Base-by-base conservation (phyloP, 2,329 filamentous ascomycete genomes). In the Penicillium olsonii region DNA sequence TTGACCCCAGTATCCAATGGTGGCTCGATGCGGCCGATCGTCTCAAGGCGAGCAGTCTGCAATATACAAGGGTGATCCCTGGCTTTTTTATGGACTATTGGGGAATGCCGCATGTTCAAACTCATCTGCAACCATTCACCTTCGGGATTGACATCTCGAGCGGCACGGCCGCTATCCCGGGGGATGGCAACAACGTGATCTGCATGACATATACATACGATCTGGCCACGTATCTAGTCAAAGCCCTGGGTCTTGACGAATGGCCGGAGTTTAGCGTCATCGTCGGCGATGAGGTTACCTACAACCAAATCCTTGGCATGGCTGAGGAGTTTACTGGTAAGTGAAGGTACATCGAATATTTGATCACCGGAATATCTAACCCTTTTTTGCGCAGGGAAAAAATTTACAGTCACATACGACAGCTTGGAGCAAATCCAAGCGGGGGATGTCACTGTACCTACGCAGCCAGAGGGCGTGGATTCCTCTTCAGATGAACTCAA, bases 131-230 rank as follows among this genome's bases (percentile, higher is more conserved):
- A 2, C 71, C 69, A 2, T 65, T 68, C 41, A 63, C 70, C 0
- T 70, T 78, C 12, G 69, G 74, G 3, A 51, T 81, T 17, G 76
- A 81, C 55, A 69, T 80, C 9, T 48, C 60, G 3, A 68, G 69
- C 50, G 72, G 75, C 11, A 63, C 63, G 3, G 79, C 79, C 1
- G 76, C 72, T 10, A 74, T 81, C 17, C 78, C 79, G 0, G 78
- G 77, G 0, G 66, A 73, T 18, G 80, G 80, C 0, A 66, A 76
- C n/a, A 68, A 64, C 5, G 62, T 63, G 3, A 66, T 77, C 8
- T 62, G 69, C 3, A 76, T 80, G 60, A 82, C 78, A 0, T 75
- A 80, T 55, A 77, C 72, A 1, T 63, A 63, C 4, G 79, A 83
- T 56, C 64, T 83, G 34, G 78, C 72, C 3, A 69, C 62, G 29